Conservation (phyloP, 2,329 filamentous ascomycete genomes). For the Taxawa tesnikishii region DNA sequence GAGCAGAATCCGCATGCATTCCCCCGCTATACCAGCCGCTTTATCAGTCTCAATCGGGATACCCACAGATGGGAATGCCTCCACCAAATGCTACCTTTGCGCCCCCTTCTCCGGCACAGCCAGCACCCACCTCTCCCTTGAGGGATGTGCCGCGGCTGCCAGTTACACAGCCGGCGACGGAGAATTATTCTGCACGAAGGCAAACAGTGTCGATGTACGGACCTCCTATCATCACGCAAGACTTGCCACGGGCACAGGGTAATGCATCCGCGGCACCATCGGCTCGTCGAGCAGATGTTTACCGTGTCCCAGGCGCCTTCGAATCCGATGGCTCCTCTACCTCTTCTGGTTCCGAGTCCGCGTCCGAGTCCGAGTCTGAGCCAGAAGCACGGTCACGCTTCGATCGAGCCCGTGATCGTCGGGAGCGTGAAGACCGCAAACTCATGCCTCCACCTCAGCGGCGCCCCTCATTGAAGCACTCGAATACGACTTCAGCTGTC, state of each 20-base stretch:
- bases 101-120: not conserved
- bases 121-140: not conserved
- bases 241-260: not conserved
- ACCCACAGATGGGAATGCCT: not conserved
- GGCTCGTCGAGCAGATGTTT: not conserved
- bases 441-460: not conserved
- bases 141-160: not conserved
- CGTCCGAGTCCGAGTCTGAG: not conserved
- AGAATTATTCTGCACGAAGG: not conserved
- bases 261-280: not conserved
- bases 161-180: not conserved
- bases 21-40: not conserved
- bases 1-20: not conserved
- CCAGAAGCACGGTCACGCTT: not conserved
- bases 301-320: not conserved
- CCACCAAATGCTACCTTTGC: not conserved
- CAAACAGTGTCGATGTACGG: not conserved
- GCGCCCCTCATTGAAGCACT: not conserved
- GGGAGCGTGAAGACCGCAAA: too few species aligned
- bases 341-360: not conserved
- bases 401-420: not conserved
- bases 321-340: not conserved
- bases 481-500: not conserved
- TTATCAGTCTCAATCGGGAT: not conserved
- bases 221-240: not conserved